A percentile compares a stretch with the other conserved stretches of the same genome.
phyloP scores from a whole-genome alignment of 2,329 filamentous ascomycete genomes.

The Keithomyces neogunnii region DNA sequence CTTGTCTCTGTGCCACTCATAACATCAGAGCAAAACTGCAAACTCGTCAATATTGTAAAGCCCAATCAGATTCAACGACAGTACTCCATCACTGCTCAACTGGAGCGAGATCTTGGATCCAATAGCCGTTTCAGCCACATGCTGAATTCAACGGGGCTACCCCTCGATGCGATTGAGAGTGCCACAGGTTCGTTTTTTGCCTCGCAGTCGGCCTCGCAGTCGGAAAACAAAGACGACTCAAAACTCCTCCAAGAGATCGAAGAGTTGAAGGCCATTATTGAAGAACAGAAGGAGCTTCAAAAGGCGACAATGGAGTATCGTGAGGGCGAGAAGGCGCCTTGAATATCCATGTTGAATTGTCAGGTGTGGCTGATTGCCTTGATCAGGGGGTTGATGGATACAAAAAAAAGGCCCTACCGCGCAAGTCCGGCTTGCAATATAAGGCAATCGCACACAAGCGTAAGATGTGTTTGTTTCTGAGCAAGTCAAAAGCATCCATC shows the following conservation, averaged over 20 bases:
- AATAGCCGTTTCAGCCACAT: constrained; percentile 37
- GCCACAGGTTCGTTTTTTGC: constrained; percentile 14
- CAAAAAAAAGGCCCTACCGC: too few species aligned
- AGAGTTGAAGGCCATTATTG: constrained; percentile 35
- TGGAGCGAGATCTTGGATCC: constrained; percentile 35
- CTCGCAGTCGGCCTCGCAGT: not conserved
- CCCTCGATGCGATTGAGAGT: constrained; percentile 33
- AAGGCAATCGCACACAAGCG: too few species aligned
- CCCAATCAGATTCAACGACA: constrained; percentile 60
- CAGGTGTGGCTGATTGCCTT: too few species aligned
- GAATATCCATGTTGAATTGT: not conserved
- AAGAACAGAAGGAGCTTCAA: constrained; percentile 28
- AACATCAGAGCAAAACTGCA: constrained; percentile 31
- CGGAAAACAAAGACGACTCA: constrained; percentile 8
- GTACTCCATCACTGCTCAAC: constrained; percentile 58
- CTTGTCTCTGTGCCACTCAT: constrained; percentile 61
- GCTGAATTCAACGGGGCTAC: constrained; percentile 38
- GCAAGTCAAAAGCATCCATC: too few species aligned
- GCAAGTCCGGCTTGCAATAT: too few species aligned
- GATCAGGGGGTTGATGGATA: too few species aligned
- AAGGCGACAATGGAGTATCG: constrained; percentile 10
- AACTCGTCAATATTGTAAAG: constrained; percentile 62
- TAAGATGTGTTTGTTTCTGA: too few species aligned
- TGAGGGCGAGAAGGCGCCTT: constrained; percentile 1
- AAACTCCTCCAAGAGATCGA: constrained; percentile 30